Percentiles rank a stretch among this genome's conserved stretches.
phyloP scores from a whole-genome alignment of 345 rosid genomes.

The Kandelia obovata region DNA sequence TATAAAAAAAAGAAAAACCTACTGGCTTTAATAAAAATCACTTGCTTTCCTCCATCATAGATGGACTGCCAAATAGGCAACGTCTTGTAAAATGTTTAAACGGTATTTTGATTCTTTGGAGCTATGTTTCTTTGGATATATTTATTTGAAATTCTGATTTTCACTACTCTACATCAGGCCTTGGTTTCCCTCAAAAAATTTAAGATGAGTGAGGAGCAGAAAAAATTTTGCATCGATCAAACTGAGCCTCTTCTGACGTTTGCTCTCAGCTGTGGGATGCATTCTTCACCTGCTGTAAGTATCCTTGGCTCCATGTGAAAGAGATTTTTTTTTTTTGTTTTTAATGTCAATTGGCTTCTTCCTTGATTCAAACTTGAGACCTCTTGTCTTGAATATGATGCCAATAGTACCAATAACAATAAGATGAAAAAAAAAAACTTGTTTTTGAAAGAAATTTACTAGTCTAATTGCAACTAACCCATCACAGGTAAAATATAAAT shows the following conservation, averaged over 20 bases:
- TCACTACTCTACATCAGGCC: slow-evolving; percentile 33
- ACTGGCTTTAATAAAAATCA: too few relatives aligned
- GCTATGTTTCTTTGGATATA: background rate
- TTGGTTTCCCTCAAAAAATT: slow-evolving; percentile 51
- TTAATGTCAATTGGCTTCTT: background rate
- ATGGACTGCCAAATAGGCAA: background rate
- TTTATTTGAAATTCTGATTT: background rate
- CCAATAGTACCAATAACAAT: background rate
- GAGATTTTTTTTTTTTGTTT: background rate
- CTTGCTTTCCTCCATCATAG: background rate
- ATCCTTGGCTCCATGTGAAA: background rate
- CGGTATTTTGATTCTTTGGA: background rate
- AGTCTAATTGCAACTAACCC: background rate
- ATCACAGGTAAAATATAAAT: too few relatives aligned
- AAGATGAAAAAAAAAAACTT: too few relatives aligned
- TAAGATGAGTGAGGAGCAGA: slow-evolving; percentile 44
- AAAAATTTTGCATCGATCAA: slow-evolving; percentile 44
- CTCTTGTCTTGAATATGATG: too few relatives aligned
- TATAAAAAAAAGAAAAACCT: too few relatives aligned
- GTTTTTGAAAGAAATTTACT: background rate
- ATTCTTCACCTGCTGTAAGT: slow-evolving; percentile 73
- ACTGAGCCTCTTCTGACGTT: slow-evolving; percentile 58
- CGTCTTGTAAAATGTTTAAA: background rate
- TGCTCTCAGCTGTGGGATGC: slow-evolving; percentile 54
- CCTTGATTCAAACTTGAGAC: too few relatives aligned